Conservation (phyloP, 768 basidiomycete genomes). For the Dacryopinax primogenitus region DNA sequence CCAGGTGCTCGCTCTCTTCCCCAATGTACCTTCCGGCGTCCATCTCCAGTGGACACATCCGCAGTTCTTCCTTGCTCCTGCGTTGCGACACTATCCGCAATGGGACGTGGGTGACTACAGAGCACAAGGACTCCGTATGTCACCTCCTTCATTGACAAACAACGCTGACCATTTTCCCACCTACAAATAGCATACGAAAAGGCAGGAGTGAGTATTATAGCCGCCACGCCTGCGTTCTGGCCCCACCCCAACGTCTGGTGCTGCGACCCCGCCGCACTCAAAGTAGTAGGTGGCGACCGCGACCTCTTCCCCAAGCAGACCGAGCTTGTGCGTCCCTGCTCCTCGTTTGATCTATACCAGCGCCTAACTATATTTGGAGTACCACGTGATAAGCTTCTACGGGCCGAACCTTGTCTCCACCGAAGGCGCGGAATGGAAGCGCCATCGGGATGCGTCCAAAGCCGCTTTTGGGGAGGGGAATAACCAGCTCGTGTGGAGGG, state of each 20-base stretch:
- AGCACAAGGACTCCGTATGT: neutral
- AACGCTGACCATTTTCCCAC: neutral
- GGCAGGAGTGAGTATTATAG: constrained; percentile 31
- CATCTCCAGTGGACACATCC: neutral
- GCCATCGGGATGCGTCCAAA: constrained; percentile 32
- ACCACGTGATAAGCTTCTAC: constrained; percentile 37
- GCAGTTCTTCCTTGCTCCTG: constrained; percentile 4
- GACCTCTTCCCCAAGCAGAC: constrained; percentile 33
- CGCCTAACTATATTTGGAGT: constrained; percentile 20
- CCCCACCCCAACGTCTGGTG: constrained; percentile 32
- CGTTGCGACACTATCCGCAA: neutral
- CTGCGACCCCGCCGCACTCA: constrained; percentile 34
- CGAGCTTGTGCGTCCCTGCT: constrained; percentile 24
- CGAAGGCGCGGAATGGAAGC: constrained; percentile 54
- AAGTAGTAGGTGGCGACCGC: constrained; percentile 26
- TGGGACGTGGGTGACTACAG: neutral
- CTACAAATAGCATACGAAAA: constrained; percentile 27
- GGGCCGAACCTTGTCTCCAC: constrained; percentile 53
- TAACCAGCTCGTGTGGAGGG: constrained; percentile 16
- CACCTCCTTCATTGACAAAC: neutral
- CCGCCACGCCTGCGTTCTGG: constrained; percentile 27
- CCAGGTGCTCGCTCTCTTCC: neutral
- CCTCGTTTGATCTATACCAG: neutral
- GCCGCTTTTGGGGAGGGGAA: constrained; percentile 13
- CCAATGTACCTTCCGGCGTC: neutral